These are phyloP conservation scores for Chloropicon primus DNA, from an alignment of 139 green algal genomes.

Conservation along the genomic window DNA sequence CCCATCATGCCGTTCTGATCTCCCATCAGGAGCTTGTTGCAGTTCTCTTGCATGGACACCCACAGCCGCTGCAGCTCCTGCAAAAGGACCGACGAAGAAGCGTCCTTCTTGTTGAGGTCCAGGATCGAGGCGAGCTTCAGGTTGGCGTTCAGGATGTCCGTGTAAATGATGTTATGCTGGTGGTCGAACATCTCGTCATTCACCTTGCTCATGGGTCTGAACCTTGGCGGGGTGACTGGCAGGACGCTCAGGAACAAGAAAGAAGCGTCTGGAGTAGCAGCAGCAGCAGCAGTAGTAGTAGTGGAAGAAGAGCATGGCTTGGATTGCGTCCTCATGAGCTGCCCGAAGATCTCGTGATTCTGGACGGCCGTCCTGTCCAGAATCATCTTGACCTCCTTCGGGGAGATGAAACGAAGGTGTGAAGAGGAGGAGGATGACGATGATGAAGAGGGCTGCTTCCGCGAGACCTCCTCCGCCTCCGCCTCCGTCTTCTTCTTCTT, in stretches of 20 bases:
- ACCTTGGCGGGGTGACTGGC: conserved; percentile 78
- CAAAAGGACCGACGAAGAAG: background rate
- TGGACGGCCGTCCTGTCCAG: background rate
- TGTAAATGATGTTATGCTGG: conserved; percentile 69
- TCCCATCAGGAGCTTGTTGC: background rate
- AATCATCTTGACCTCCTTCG: conserved; percentile 2
- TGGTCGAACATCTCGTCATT: conserved; percentile 69
- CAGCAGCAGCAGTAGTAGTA: background rate
- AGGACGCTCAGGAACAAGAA: conserved; percentile 82
- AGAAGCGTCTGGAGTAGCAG: conserved; percentile 11
- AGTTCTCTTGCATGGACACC: background rate
- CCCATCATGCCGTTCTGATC: conserved; percentile 3
- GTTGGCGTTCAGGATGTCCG: conserved; percentile 58
- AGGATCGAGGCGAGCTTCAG: conserved; percentile 34
- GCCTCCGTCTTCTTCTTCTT: background rate
- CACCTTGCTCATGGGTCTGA: conserved; percentile 48
- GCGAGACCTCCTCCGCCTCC: background rate
- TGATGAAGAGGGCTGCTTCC: no score
- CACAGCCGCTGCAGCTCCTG: background rate
- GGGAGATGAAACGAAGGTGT: conserved; percentile 3
- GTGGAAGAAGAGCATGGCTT: background rate
- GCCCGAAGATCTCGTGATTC: conserved; percentile 25
- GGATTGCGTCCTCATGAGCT: conserved; percentile 45
- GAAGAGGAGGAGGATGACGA: no score
- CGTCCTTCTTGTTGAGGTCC: background rate